phyloP scores from a whole-genome alignment of 78 protist genomes.

The Planoprotostelium fungivorum region DNA sequence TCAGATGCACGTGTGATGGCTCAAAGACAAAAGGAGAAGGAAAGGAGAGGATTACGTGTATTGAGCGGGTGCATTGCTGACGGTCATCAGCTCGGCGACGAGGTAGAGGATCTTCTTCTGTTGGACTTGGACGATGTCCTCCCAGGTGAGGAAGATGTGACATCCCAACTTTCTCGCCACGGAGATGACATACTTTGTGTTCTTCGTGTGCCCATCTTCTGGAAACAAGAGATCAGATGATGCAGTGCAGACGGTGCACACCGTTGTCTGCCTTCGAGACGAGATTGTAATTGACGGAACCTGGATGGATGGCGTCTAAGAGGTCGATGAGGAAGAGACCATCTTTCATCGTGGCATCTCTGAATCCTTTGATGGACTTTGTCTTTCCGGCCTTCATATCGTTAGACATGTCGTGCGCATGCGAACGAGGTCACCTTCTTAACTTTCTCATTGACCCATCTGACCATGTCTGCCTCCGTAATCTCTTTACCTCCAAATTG shows the following conservation, averaged over 20 bases:
- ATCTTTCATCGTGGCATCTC: slow-evolving; percentile 29
- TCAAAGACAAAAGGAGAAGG: too few relatives aligned
- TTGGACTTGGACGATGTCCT: slow-evolving; percentile 21
- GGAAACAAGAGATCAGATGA: background rate
- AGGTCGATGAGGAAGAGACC: slow-evolving; percentile 32
- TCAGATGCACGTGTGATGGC: too few relatives aligned
- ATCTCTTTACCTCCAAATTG: slow-evolving; percentile 16
- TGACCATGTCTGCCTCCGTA: slow-evolving; percentile 38
- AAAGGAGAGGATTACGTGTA: too few relatives aligned
- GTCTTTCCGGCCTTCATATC: background rate
- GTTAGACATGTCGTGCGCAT: background rate
- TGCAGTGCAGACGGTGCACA: background rate
- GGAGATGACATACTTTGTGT: slow-evolving; percentile 41
- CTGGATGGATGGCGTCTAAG: slow-evolving; percentile 22
- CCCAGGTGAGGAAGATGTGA: slow-evolving; percentile 35
- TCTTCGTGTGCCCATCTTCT: slow-evolving; percentile 32
- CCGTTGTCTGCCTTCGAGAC: slow-evolving; percentile 1
- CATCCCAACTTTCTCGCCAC: slow-evolving; percentile 49
- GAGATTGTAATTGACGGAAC: slow-evolving; percentile 20
- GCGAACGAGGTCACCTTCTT: background rate
- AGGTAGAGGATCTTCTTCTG: background rate
- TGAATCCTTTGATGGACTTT: slow-evolving; percentile 27
- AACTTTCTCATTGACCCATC: slow-evolving; percentile 14
- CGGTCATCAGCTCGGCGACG: background rate
- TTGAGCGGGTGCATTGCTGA: background rate